A percentile compares a stretch with the other conserved stretches of the same genome.
These are phyloP conservation scores for Phytophthora capsici DNA, from an alignment of 352 stramenopile species.

Conservation along the genomic window DNA sequence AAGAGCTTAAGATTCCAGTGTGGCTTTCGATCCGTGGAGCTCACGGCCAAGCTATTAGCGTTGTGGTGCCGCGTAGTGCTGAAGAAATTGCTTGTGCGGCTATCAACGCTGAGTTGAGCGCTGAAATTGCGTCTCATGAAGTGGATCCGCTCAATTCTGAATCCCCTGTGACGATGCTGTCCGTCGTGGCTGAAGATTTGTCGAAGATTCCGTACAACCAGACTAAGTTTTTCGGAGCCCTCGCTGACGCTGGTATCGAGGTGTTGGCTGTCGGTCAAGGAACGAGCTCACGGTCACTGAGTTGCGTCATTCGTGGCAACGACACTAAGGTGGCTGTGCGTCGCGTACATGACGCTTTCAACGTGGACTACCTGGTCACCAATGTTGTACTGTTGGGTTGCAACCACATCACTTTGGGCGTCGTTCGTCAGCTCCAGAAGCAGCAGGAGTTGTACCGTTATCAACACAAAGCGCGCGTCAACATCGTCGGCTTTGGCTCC, in stretches of 20 bases:
- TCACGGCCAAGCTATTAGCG: constrained; percentile 82
- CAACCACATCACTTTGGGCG: constrained; percentile 72
- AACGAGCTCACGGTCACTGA: constrained; percentile 80
- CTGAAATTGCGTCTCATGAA: constrained; percentile 73
- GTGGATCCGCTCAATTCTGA: constrained; percentile 72
- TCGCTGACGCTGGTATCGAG: constrained; percentile 71
- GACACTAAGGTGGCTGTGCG: constrained; percentile 82
- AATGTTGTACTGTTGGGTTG: constrained; percentile 76
- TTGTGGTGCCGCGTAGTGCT: constrained; percentile 61
- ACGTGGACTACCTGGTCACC: constrained; percentile 76
- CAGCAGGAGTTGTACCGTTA: constrained; percentile 66
- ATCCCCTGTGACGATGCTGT: constrained; percentile 86
- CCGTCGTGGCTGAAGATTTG: constrained; percentile 80
- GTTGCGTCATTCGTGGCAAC: constrained; percentile 69
- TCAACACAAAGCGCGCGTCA: constrained; percentile 72
- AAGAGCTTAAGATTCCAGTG: constrained; percentile 68
- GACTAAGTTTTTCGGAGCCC: constrained; percentile 80
- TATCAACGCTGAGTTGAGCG: constrained; percentile 61
- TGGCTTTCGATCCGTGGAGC: constrained; percentile 84
- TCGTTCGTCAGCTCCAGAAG: constrained; percentile 68
- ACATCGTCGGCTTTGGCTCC: constrained; percentile 75
- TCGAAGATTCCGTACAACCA: constrained; percentile 75
- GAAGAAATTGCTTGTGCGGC: constrained; percentile 45
- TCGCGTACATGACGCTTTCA: constrained; percentile 83
- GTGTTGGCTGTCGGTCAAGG: constrained; percentile 79